Conservation (phyloP, 371 early-diverging fungal species). For the Phascolomyces articulosus region DNA sequence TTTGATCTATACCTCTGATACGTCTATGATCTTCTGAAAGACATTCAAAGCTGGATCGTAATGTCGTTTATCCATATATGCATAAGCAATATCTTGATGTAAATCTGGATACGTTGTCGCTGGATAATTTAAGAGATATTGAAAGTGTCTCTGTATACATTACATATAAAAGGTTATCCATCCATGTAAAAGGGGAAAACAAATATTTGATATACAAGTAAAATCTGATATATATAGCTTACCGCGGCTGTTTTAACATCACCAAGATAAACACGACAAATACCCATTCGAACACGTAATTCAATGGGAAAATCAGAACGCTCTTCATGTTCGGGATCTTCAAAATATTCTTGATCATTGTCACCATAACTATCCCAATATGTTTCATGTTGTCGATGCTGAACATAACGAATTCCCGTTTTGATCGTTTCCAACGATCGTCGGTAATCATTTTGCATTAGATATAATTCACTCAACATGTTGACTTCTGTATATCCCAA, state of each 20-base stretch:
- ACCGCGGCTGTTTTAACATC: conserved; percentile 72
- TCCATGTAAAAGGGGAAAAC: too few species aligned
- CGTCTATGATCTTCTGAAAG: conserved; percentile 61
- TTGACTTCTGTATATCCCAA: conserved; percentile 82
- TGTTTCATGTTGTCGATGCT: conserved; percentile 65
- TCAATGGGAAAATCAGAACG: conserved; percentile 74
- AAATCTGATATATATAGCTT: conserved; percentile 3
- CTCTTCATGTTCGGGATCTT: conserved; percentile 12
- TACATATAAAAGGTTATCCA: too few species aligned
- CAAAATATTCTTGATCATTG: conserved; percentile 61
- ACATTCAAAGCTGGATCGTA: conserved; percentile 68
- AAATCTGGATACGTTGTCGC: conserved; percentile 74
- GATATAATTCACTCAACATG: conserved; percentile 83
- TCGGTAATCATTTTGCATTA: conserved; percentile 77
- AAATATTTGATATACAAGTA: background rate
- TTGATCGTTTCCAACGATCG: conserved; percentile 72
- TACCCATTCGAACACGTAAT: conserved; percentile 83
- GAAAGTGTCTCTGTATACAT: conserved; percentile 64
- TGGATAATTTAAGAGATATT: conserved; percentile 56
- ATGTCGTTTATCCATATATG: conserved; percentile 73
- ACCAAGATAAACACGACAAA: conserved; percentile 77
- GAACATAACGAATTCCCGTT: conserved; percentile 69
- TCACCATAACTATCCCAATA: conserved; percentile 57
- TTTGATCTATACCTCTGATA: conserved; percentile 41
- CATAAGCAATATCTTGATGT: conserved; percentile 82